Base-by-base conservation (phyloP, 257 asterid species). In the Phtheirospermum japonicum region DNA sequence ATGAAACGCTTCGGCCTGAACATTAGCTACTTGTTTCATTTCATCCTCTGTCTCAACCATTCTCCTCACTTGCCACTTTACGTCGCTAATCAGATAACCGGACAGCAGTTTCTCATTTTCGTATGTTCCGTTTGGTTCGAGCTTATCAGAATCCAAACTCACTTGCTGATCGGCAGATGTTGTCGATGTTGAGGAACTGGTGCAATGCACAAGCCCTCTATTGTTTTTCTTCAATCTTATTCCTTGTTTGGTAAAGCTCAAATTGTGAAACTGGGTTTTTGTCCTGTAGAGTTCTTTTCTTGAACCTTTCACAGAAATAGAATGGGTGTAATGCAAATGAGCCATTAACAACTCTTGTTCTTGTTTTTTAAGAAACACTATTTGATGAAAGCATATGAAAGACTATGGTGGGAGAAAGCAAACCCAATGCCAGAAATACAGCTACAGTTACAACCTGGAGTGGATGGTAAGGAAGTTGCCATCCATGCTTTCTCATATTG, bases 1-100 rank as follows among this genome's bases (percentile, higher is more conserved):
- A 61, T 92, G 86, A 61, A 92, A 92, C 1, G 97, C 96, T 71
- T 92, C 91, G 12, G 96, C 97, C 72, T 89, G 99, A 78, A 85
- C 78, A 26, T 33, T n/a, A 13, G 97, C 90, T 40, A 92, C 97
- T 61, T 64, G 66, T 71, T 63, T 84, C 79, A 82, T 89, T 63
- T 92, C 98, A 11, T 77, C 85, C 17, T 76, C 82, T 5, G 66
- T 76, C 56, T 82, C 91, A 2, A 55, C 56, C 87, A 92, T 79
- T 46, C 91, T 89, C 76, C 97, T 80, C 4, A 89, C 93, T 40
- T 79, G 60, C 99, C 97, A 89, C 20, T 86, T 59, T 2, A 19
- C 78, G 64, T 79, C 75, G 12, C 69, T 79, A 56, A 79, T 75
- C 6, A 90, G 67, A 59, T 64, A 66, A 12, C 71, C 72, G 4